Evolutionary conservation across 2,329 filamentous ascomycete genomes (phyloP).

Genomic region (Dactylellina sp.): DNA sequence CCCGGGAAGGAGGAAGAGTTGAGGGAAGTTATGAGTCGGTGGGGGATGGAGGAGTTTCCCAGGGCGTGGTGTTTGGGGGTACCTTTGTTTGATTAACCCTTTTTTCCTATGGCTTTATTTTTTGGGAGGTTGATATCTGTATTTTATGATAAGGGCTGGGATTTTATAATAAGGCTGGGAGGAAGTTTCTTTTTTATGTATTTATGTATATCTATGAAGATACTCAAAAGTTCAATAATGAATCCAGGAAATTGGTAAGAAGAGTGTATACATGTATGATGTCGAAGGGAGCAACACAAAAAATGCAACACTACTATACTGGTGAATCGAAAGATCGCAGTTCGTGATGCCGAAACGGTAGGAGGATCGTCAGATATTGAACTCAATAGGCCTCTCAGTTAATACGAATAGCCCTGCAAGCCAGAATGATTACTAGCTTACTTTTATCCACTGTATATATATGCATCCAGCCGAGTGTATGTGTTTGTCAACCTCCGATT

Average conservation of each 20-base stretch:
- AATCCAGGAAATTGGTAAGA: not conserved
- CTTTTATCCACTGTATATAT: not conserved
- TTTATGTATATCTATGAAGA: not conserved
- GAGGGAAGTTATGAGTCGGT: slow-evolving; percentile 61
- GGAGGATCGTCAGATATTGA: slow-evolving; percentile 36
- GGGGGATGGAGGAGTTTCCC: slow-evolving; percentile 64
- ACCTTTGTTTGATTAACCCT: slow-evolving; percentile 22
- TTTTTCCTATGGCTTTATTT: not conserved
- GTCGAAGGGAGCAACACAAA: slow-evolving; percentile 21
- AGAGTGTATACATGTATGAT: too few relatives aligned
- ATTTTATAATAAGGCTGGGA: slow-evolving; percentile 7
- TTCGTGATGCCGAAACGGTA: slow-evolving; percentile 6
- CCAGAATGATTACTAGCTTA: not conserved
- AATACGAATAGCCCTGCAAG: not conserved
- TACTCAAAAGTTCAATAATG: too few relatives aligned
- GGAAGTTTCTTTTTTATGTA: not conserved
- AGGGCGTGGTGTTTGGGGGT: slow-evolving; percentile 61
- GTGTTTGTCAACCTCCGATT: not conserved
- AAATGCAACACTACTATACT: slow-evolving; percentile 29
- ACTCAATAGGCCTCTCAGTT: slow-evolving; percentile 43
- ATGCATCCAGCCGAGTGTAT: not conserved
- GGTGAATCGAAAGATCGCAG: not conserved
- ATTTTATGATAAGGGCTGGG: not conserved
- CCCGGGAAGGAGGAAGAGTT: slow-evolving; percentile 63
- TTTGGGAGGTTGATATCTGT: too few relatives aligned